A percentile compares a stretch with the other conserved stretches of the same genome.
Conservation (phyloP, 148 eudicot genomes). For the Cornus florida region DNA sequence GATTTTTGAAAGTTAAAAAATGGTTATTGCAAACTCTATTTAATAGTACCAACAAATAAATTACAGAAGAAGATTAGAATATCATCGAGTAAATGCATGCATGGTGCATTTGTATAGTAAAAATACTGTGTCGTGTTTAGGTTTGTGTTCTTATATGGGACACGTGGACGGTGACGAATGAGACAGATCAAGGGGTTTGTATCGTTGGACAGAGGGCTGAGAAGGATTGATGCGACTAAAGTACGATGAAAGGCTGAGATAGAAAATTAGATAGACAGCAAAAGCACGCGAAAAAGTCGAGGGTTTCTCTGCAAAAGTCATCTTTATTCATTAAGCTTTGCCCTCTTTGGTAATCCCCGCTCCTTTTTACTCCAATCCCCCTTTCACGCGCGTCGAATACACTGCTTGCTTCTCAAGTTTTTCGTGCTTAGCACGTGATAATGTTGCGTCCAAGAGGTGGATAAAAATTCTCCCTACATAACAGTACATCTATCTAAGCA, state of each 20-base stretch:
- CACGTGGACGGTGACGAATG: not conserved
- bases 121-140: too few relatives aligned
- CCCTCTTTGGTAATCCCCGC: not conserved
- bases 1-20: too few relatives aligned
- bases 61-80: too few relatives aligned
- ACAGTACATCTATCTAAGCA: too few relatives aligned
- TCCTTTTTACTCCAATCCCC: not conserved
- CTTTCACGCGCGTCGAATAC: not conserved
- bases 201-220: conserved; percentile 11
- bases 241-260: conserved; percentile 51
- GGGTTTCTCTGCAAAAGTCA: conserved; percentile 18
- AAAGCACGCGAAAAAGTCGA: conserved; percentile 73
- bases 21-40: too few relatives aligned
- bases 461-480: too few relatives aligned
- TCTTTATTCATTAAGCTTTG: not conserved
- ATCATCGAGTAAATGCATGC: too few relatives aligned
- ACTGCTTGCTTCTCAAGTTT: not conserved
- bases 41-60: too few relatives aligned
- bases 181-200: not conserved
- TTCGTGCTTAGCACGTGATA: not conserved
- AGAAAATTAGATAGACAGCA: conserved; percentile 1
- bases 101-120: too few relatives aligned
- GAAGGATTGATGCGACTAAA: conserved; percentile 47
- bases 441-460: too few relatives aligned
- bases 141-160: not conserved